Conservation (phyloP, 805 yeast genomes). For the Yarrowia deformans region DNA sequence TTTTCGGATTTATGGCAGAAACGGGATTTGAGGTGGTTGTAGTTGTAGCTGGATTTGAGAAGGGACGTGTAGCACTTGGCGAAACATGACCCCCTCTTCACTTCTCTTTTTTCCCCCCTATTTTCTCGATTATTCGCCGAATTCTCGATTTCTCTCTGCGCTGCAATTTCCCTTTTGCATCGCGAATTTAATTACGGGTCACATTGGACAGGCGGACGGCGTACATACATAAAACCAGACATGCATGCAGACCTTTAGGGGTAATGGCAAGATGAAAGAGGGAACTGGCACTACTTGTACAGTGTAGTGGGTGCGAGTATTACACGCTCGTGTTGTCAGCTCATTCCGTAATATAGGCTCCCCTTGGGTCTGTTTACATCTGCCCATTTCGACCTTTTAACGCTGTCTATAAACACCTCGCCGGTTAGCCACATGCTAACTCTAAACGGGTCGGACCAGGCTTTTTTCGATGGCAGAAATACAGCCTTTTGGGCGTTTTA, state of each 20-base stretch:
- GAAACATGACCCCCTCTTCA: too few relatives aligned
- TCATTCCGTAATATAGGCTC: too few relatives aligned
- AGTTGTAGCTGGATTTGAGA: too few relatives aligned
- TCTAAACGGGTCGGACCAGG: not conserved
- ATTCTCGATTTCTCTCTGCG: not conserved
- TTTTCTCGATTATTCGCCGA: not conserved
- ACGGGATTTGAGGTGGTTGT: not conserved
- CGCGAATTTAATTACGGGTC: not conserved
- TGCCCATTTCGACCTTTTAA: too few relatives aligned
- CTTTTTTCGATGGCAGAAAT: not conserved
- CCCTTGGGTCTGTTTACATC: too few relatives aligned
- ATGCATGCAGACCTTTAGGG: not conserved
- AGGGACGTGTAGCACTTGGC: too few relatives aligned
- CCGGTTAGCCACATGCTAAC: slow-evolving; percentile 28
- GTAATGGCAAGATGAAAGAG: too few relatives aligned
- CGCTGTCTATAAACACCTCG: slow-evolving; percentile 9
- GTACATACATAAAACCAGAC: not conserved
- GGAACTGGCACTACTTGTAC: too few relatives aligned
- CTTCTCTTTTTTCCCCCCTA: too few relatives aligned
- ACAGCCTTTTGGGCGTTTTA: not conserved
- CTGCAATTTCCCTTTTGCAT: not conserved
- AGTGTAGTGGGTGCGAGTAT: too few relatives aligned
- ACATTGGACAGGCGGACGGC: not conserved
- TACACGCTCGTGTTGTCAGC: too few relatives aligned
- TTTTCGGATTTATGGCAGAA: slow-evolving; percentile 22